Evolutionary conservation across 169 alveolate genomes (phyloP).

Genomic region (Perkinsus olseni): DNA sequence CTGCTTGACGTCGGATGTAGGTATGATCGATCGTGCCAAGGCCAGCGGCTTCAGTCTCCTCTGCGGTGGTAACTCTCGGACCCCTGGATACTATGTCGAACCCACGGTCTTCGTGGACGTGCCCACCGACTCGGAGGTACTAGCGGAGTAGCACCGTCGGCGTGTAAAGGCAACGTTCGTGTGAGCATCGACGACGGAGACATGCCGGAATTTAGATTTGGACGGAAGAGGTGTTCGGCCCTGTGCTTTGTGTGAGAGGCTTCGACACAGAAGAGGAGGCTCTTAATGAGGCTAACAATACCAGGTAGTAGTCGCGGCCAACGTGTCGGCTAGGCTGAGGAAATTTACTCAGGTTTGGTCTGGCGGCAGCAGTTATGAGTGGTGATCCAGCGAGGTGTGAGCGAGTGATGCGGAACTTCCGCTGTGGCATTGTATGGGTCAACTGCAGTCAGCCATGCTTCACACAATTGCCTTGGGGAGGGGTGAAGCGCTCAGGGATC

Average conservation of each 20-base stretch:
- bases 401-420: neutral
- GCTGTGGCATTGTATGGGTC: neutral
- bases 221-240: slow-evolving; percentile 66
- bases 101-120: slow-evolving; percentile 55
- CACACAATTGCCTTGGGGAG: neutral
- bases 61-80: slow-evolving; percentile 46
- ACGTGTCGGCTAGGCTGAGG: no score
- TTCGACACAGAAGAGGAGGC: slow-evolving; percentile 59
- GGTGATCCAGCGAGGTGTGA: neutral
- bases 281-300: slow-evolving; percentile 49
- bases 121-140: neutral
- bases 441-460: neutral
- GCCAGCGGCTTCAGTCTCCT: neutral
- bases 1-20: slow-evolving; percentile 32
- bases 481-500: neutral
- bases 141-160: no score
- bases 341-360: neutral
- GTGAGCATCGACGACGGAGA: no score
- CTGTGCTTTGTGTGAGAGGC: slow-evolving; percentile 50
- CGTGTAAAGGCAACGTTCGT: no score
- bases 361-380: neutral
- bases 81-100: slow-evolving; percentile 51
- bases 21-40: neutral
- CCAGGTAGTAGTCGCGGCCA: slow-evolving; percentile 3
- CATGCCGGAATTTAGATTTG: slow-evolving; percentile 46